Evolutionary conservation across 2,329 filamentous ascomycete species (phyloP).

Genomic region (Epichloe uncinata): DNA sequence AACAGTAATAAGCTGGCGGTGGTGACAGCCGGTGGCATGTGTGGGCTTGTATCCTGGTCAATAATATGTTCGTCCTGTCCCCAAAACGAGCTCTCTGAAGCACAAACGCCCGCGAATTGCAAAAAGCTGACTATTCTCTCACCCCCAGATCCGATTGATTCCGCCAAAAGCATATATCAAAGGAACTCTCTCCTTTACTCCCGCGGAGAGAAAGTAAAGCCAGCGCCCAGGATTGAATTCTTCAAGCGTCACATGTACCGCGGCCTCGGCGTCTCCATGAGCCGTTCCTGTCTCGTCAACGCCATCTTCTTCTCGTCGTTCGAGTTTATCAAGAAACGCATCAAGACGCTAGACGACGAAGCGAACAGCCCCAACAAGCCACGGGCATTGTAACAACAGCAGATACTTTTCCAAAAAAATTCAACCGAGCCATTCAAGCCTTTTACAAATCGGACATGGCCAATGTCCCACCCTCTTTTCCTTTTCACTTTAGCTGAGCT

Average conservation of each 20-base stretch:
- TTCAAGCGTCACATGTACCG: constrained; percentile 70
- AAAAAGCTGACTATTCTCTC: not conserved
- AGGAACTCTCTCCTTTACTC: constrained; percentile 62
- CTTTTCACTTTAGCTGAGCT: not conserved
- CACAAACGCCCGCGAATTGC: not conserved
- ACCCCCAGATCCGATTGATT: constrained; percentile 53
- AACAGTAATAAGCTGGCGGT: constrained; percentile 72
- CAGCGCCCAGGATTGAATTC: constrained; percentile 62
- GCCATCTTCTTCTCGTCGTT: constrained; percentile 85
- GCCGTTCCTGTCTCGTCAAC: constrained; percentile 69
- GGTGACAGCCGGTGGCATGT: constrained; percentile 64
- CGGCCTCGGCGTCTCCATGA: constrained; percentile 71
- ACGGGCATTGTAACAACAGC: constrained; percentile 7
- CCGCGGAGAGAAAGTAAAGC: constrained; percentile 48
- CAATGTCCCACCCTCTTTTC: not conserved
- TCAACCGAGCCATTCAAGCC: too few species aligned
- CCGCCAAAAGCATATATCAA: constrained; percentile 76
- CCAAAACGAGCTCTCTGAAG: not conserved
- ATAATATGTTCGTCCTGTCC: constrained; percentile 45
- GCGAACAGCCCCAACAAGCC: constrained; percentile 2
- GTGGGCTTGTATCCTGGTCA: constrained; percentile 75
- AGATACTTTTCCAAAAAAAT: not conserved
- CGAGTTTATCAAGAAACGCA: constrained; percentile 65
- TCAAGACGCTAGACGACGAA: constrained; percentile 34
- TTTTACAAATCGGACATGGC: too few species aligned